Evolutionary conservation across 2,329 filamentous ascomycete genomes (phyloP), one percentile per base, ranked within the genome.

Genomic region (Trichophyton simii): DNA sequence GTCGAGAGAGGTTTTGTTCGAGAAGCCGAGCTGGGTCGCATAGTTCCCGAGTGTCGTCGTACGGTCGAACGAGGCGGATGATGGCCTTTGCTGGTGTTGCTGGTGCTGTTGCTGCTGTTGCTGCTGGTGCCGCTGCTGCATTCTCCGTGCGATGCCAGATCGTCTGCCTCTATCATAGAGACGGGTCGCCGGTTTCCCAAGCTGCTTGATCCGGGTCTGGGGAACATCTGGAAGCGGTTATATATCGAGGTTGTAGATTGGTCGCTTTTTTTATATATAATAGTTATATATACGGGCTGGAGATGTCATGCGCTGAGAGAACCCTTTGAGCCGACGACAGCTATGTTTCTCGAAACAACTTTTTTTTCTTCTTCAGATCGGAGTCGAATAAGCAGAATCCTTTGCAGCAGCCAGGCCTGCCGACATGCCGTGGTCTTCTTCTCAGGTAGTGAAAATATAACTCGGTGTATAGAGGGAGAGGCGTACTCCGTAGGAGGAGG

Each of bases 1-100:
- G 80, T 79, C 62, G 78, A 77, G 59, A 81, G 78, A 36, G 70
- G 69, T 63, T 70, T 73, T 31, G 72, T 70, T 15, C 63, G 63
- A 11, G 38, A 22, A 8, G 61, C 20, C 11, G 60, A 61, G 38
- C 57, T 22, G 25, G 60, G 48, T 20, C 54, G 62, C 62, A 64
- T 62, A 54, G 28, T 60, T 36, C 50, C 54, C 13, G 62, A 62
- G 36, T 62, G 58, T 20, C 62, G 41, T 20, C 57, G 52, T 31
- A 63, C 18, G 20, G 34, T 31, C 18, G 59, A 57, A 28, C 28
- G 46, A 38, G 36, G 44, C 13, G 42, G 25, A 22, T 60, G 58
- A 22, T 60, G 58, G 15, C 15, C 11, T 25, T 34, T 38, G 22
- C 42, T 38, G 34, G 18, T 60, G 50, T 2, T 54, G 38, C 9